A percentile compares a stretch with the other conserved stretches of the same genome.
Conservation (phyloP, 345 rosid genomes). For the Fremontodendron californicum region DNA sequence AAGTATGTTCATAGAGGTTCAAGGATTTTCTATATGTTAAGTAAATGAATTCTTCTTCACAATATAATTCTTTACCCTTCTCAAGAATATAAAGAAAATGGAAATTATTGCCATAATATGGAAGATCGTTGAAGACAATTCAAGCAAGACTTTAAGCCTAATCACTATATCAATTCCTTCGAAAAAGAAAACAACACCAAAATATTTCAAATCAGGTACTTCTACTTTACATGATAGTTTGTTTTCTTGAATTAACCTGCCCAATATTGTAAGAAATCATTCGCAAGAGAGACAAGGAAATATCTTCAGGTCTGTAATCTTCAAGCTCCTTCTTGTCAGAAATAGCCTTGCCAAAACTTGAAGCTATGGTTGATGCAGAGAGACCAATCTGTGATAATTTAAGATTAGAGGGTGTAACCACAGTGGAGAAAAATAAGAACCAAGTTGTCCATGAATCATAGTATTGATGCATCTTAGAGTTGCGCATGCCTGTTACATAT, state of each 20-base stretch:
- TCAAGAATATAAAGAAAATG: neutral
- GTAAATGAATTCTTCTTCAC: neutral
- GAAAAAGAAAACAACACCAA: neutral
- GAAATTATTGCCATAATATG: neutral
- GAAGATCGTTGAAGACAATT: neutral
- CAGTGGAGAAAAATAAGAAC: neutral
- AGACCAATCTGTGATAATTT: conserved; percentile 28
- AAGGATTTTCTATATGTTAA: neutral
- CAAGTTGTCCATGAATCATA: neutral
- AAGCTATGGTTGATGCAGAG: conserved; percentile 97
- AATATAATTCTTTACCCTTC: neutral
- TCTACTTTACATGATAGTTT: neutral
- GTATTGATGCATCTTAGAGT: conserved; percentile 5
- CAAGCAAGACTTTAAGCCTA: neutral
- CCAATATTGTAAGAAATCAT: conserved; percentile 99
- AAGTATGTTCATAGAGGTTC: neutral
- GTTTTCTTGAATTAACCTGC: conserved; percentile 51
- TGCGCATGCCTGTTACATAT: conserved; percentile 16
- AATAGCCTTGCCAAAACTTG: conserved; percentile 96
- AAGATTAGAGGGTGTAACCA: neutral
- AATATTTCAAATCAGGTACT: neutral
- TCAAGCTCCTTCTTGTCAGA: conserved; percentile 90
- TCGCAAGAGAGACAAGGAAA: conserved; percentile 90
- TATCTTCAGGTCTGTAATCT: conserved; percentile 95
- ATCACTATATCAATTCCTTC: neutral